Evolutionary conservation across 495 filamentous ascomycete genomes (phyloP), one percentile per base, ranked within the genome.

Genomic region (Penicillium subrubescens): DNA sequence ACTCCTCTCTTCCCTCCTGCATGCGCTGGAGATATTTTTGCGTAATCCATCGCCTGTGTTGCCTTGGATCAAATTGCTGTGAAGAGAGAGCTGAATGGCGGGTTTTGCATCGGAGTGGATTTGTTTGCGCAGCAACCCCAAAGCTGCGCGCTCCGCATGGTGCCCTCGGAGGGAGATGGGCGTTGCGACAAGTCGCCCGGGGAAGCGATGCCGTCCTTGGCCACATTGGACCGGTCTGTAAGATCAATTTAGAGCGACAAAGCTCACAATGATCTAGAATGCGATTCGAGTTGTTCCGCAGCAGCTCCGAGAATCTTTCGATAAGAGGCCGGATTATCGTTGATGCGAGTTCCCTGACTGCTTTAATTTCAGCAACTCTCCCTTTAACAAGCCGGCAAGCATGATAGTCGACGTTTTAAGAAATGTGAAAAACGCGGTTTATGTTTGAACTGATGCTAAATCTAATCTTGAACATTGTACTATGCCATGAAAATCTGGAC

Each of bases 401-500:
- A 48, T 25, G 11, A 4, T 25, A 5, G 21, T 17, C 12, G 48
- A 51, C 2, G 6, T 46, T 46, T 23, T 11, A 4, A 25, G n/a
- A 14, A 48, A 23, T 21, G 2, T 55, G 5, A 56, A 37, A 8
- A 14, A 14, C 5, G 0, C 14, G 17, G 5, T 35, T 55, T 2
- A 6, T 1, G 2, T 52, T 31, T 2, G 10, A 33, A 44, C 11
- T 14, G 11, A 17, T n/a, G 15, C 6, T 46, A 15, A 27, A 27
- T 44, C 6, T 56, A 25, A n/a, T 31, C 6, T 31, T n/a, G 25
- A 35, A 35, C 31, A 29, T 12, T 27, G 8, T 14, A 59, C 71
- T 34, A 80, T 7, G 68, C 64, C 1, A 84, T 69, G 63, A 79
- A 89, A 11, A 96, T 75, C 74, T 90, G 88, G 21, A 97, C 81